Base-by-base conservation (phyloP, 768 basidiomycete species). In the Kwoniella dejecticola region DNA sequence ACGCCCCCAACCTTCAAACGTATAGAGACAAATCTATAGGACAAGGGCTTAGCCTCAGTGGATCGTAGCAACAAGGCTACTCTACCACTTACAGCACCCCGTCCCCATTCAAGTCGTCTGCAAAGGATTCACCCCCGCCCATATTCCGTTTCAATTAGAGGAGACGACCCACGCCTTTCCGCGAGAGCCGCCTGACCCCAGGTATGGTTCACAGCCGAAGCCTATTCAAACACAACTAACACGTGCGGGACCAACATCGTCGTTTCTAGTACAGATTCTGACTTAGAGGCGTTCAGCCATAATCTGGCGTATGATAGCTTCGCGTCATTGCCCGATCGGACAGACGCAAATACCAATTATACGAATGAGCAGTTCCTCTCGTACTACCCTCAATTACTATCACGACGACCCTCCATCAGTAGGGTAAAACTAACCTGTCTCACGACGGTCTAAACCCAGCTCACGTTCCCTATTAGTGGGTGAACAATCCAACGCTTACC, bases 391-490 rank as follows among this genome's bases (percentile, higher is more conserved):
- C 84, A 85, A 87, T 86, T 87, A 85, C 85, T 84, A 82, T 87
- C 84, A 83, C 82, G 83, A 85, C 81, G 82, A 86, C 84, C 77
- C 84, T 84, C 83, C 86, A 87, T 86, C 85, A 87, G 85, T 86
- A 87, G 85, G 85, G 86, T 87, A 87, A 87, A 87, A 87, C 85
- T 87, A 87, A 87, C 85, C 86, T 87, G 85, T 87, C 86, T 60
- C 86, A 87, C 84, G 84, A 87, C 83, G 84, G 86, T 86, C 86
- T 86, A 87, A 87, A 86, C 85, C 48, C 85, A 86, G 85, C 68
- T 70, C 65, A 70, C 68, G 68, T 70, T 87, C 85, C 86, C 85
- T 86, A 86, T 86, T 85, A 83, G 82, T 84, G 85, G 85, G 85
- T 87, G 86, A 87, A 87, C 85, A 86, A 86, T 87, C 85, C 85